Base-by-base conservation (phyloP, 1,139 yeast genomes). In the Hyphopichia pseudoburtonii region DNA sequence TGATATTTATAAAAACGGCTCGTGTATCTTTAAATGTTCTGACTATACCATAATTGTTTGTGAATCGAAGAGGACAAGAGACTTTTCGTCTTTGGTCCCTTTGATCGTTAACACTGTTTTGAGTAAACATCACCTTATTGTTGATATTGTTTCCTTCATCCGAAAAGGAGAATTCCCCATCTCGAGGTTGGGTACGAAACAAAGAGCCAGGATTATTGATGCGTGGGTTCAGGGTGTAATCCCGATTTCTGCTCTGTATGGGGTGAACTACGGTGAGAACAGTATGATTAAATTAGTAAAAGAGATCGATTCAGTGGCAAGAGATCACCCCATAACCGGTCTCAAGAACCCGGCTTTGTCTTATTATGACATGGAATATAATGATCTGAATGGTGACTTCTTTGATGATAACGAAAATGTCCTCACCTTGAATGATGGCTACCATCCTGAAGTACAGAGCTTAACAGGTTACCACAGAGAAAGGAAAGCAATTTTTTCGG, bases 131-230 rank as follows among this genome's bases (percentile, higher is more conserved):
- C 95, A 89, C 48, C 64, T 92, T 41, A 77, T 88, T n/a, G 70
- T 89, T 31, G 97, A 92, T 58, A 76, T 89, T 33, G 86, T 94
- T 35, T 86, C 90, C 0, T 92, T 90, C 59, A 80, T 86, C 38
- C 78, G 76, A 39, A 70, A 70, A 36, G 84, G 81, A 0, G 78
- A 72, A 32, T 77, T 83, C 46, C 90, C 89, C 1, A 69, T 75
- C 32, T 86, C 92, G 19, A 66, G 88, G 47, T 64, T 83, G 37
- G 89, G 90, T 12, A 81, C 81, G 39, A 82, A 80, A 55, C 95
- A 88, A 61, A 71, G 97, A 36, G 83, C 84, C 1, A 72, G 78
- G 42, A 76, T 88, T 17, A 70, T 89, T 7, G 76, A 71, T 51
- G 77, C 76, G 1, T 71, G 76, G 76, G 76, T 70, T 2, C 75